Evolutionary conservation across 2,329 filamentous ascomycete species (phyloP).

Genomic region (Penicillium sp.): DNA sequence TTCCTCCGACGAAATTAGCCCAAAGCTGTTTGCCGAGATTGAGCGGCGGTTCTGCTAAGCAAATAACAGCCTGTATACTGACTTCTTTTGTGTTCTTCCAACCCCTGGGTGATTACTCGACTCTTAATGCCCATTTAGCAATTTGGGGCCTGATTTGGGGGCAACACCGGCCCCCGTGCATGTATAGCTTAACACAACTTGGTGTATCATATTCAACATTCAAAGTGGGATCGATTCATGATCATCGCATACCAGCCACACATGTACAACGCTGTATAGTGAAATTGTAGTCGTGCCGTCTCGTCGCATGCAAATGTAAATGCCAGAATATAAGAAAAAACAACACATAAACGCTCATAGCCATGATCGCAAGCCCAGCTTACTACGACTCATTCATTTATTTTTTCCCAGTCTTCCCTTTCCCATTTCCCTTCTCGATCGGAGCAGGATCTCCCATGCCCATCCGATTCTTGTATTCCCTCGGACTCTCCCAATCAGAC

Average conservation of each 20-base stretch:
- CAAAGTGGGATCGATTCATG: background rate
- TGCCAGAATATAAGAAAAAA: constrained; percentile 1
- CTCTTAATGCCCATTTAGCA: constrained; percentile 21
- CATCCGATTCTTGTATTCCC: constrained; percentile 75
- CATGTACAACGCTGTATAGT: constrained; percentile 9
- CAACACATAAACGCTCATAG: background rate
- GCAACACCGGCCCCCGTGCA: background rate
- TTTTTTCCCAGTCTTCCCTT: constrained; percentile 33
- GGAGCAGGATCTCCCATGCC: constrained; percentile 38
- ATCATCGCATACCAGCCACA: background rate
- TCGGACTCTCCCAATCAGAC: constrained; percentile 73
- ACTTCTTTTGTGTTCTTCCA: background rate
- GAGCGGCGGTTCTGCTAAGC: constrained; percentile 66
- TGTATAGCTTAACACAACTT: constrained; percentile 19
- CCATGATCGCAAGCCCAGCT: background rate
- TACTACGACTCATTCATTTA: constrained; percentile 8
- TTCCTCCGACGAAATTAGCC: constrained; percentile 91
- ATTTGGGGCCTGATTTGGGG: constrained; percentile 7
- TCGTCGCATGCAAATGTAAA: constrained; percentile 15
- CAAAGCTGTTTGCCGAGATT: constrained; percentile 82
- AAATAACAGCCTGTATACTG: constrained; percentile 9
- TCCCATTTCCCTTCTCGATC: background rate
- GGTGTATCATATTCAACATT: constrained; percentile 23
- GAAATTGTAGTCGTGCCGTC: constrained; percentile 9
- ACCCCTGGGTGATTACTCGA: background rate